Evolutionary conservation across 495 filamentous ascomycete genomes (phyloP).

Genomic region (Clohesyomyces aquaticus): DNA sequence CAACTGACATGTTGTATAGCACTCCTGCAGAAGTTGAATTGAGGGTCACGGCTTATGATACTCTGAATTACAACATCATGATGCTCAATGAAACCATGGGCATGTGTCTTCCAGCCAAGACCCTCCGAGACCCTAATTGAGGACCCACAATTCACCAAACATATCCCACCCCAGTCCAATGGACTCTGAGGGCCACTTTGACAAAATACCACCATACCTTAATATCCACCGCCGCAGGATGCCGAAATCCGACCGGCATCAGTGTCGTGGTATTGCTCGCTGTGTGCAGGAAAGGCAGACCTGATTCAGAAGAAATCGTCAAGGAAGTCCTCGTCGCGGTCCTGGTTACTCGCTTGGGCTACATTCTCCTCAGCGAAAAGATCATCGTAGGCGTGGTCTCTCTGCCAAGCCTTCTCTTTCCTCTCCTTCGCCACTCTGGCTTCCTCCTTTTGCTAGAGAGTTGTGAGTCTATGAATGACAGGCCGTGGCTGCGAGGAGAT

Average conservation of each 20-base stretch:
- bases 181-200: too few species aligned
- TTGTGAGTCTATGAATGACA: too few species aligned
- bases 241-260: too few species aligned
- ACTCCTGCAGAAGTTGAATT: conserved; percentile 20
- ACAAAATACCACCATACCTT: too few species aligned
- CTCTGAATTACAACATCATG: conserved; percentile 45
- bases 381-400: conserved; percentile 94
- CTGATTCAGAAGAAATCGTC: conserved; percentile 72
- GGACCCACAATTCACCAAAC: not conserved
- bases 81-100: conserved; percentile 51
- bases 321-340: conserved; percentile 62
- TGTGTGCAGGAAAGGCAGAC: not conserved
- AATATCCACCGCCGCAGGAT: too few species aligned
- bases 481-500: too few species aligned
- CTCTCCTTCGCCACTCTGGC: conserved; percentile 75
- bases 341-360: conserved; percentile 68
- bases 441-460: conserved; percentile 76
- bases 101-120: conserved; percentile 42
- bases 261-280: not conserved
- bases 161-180: too few species aligned
- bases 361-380: conserved; percentile 70
- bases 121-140: conserved; percentile 15
- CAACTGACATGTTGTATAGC: conserved; percentile 9
- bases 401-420: conserved; percentile 87
- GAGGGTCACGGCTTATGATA: conserved; percentile 41